Percentiles rank a stretch among this genome's conserved stretches.
Conservation (phyloP, 2,329 filamentous ascomycete genomes). For the Claviceps purpurea region DNA sequence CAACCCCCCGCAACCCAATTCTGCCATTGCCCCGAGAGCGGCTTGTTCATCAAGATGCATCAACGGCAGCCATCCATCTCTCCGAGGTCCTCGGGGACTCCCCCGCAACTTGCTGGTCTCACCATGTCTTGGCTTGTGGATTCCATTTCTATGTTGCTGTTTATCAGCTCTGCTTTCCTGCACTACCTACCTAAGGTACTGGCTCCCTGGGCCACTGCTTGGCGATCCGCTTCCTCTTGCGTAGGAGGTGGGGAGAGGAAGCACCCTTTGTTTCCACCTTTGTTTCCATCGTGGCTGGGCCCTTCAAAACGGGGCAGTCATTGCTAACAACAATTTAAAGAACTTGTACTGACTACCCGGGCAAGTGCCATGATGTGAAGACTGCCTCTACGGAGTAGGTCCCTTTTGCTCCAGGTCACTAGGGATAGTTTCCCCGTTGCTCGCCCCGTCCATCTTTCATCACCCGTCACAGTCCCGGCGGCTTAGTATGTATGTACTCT, state of each 20-base stretch:
- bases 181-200: too few species aligned
- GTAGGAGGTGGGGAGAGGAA: neutral
- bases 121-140: neutral
- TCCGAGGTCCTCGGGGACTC: neutral
- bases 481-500: neutral
- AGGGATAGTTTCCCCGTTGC: conserved; percentile 1
- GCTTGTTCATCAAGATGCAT: neutral
- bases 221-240: neutral
- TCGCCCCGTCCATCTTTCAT: conserved; percentile 1
- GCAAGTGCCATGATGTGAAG: conserved; percentile 1
- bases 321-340: neutral
- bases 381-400: neutral
- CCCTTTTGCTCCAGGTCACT: conserved; percentile 1
- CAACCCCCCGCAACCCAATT: too few species aligned
- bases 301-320: neutral
- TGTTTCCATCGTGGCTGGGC: neutral
- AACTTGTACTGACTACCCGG: neutral
- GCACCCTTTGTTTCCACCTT: neutral
- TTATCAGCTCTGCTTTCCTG: neutral
- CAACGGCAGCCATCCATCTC: neutral
- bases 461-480: neutral
- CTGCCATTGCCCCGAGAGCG: neutral
- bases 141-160: neutral
- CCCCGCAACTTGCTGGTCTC: neutral
- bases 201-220: neutral